A percentile compares a stretch with the other conserved stretches of the same genome.
Evolutionary conservation across 352 stramenopile species (phyloP).

Genomic region (Phytopythium litorale): DNA sequence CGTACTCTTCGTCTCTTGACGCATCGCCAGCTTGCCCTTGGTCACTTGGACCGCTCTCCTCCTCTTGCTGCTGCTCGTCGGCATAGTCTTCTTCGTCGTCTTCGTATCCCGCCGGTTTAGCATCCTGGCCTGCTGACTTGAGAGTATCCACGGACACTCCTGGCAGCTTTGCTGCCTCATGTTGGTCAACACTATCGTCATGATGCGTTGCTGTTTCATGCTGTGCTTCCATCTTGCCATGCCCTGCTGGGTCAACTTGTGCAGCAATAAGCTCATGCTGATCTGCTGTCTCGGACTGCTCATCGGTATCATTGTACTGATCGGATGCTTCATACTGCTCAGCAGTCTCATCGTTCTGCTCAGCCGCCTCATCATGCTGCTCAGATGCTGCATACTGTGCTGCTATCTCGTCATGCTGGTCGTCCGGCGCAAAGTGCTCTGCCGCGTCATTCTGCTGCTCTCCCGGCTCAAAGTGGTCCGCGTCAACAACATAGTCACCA

Average conservation of each 20-base stretch:
- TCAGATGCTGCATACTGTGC: not conserved
- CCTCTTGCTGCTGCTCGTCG: not conserved
- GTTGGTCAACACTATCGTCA: not conserved
- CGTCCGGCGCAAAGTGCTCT: too few relatives aligned
- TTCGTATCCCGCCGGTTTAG: not conserved
- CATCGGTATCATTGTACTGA: too few relatives aligned
- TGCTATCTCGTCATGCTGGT: not conserved
- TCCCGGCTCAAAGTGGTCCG: not conserved
- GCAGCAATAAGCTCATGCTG: too few relatives aligned
- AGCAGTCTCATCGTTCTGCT: not conserved
- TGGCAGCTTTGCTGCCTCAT: too few relatives aligned
- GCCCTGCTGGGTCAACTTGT: too few relatives aligned
- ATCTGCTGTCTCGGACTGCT: too few relatives aligned
- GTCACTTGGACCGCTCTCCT: not conserved
- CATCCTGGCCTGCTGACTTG: not conserved
- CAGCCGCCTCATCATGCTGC: not conserved
- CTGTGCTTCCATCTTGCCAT: not conserved
- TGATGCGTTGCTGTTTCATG: not conserved
- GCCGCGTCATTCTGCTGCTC: not conserved
- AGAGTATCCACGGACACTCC: not conserved
- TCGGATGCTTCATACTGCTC: too few relatives aligned
- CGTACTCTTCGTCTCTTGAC: not conserved
- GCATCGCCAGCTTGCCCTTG: not conserved
- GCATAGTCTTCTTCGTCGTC: not conserved
- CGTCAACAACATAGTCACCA: not conserved